Evolutionary conservation across 495 filamentous ascomycete genomes (phyloP).

Genomic region (Parathielavia appendiculata): DNA sequence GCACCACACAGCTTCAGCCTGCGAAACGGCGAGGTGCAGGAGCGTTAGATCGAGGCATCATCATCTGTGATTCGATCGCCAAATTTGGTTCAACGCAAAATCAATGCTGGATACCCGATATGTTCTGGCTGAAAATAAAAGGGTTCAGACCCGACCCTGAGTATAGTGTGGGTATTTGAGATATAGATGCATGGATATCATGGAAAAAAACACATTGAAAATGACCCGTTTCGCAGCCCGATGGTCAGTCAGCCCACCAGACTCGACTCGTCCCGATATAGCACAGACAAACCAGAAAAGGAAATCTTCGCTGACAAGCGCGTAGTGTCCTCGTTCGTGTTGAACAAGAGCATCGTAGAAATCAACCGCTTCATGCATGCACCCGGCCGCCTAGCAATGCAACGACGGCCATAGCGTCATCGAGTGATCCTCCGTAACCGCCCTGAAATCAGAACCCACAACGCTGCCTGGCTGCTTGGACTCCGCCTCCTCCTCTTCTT

Average conservation of each 20-base stretch:
- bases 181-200: not conserved
- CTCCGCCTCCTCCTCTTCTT: constrained; percentile 14
- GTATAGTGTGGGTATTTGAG: constrained; percentile 7
- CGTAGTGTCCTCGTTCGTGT: not conserved
- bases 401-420: constrained; percentile 33
- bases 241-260: not conserved
- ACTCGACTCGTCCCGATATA: constrained; percentile 1
- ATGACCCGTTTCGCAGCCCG: not conserved
- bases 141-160: constrained; percentile 3
- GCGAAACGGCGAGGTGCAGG: no score
- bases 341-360: not conserved
- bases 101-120: not conserved
- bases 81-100: not conserved
- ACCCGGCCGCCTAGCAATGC: constrained; percentile 22
- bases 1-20: no score
- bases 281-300: not conserved
- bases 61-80: no score
- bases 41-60: no score
- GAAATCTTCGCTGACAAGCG: constrained; percentile 7
- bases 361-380: not conserved
- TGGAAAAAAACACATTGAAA: not conserved
- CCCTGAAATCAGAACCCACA: constrained; percentile 20
- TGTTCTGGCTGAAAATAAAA: not conserved
- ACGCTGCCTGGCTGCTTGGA: constrained; percentile 17
- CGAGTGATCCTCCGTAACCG: constrained; percentile 28